These are phyloP conservation scores for Apiospora sp. DNA, from an alignment of 2,329 filamentous ascomycete species.

Conservation along the genomic window DNA sequence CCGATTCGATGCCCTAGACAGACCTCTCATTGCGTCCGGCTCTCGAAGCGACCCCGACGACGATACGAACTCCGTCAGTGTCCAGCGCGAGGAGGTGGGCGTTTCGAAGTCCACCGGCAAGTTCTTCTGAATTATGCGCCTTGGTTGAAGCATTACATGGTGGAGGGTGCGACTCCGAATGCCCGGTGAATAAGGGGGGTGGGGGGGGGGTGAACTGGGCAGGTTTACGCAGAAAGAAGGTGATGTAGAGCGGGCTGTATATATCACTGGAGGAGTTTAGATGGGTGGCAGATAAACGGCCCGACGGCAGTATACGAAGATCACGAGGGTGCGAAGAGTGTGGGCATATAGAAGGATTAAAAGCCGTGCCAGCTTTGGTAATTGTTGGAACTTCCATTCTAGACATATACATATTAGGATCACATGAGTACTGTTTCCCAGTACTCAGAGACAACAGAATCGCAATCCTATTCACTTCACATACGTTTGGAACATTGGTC, in stretches of 20 bases:
- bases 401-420: background rate
- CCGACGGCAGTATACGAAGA: background rate
- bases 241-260: background rate
- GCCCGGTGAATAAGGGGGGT: background rate
- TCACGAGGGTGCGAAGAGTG: slow-evolving; percentile 21
- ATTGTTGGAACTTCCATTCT: background rate
- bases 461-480: background rate
- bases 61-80: slow-evolving; percentile 37
- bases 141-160: background rate
- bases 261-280: background rate
- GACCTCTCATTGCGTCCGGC: slow-evolving; percentile 44
- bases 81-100: slow-evolving; percentile 42
- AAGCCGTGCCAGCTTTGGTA: background rate
- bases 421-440: background rate
- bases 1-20: slow-evolving; percentile 74
- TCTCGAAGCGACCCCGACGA: slow-evolving; percentile 34
- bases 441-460: background rate
- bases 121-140: slow-evolving; percentile 55
- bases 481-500: background rate
- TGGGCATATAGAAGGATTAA: background rate
- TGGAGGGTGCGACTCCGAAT: background rate
- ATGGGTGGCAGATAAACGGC: background rate
- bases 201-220: background rate
- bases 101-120: slow-evolving; percentile 54
- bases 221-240: background rate